Evolutionary conservation across 345 rosid species (phyloP).

Genomic region (Geranium brycei): DNA sequence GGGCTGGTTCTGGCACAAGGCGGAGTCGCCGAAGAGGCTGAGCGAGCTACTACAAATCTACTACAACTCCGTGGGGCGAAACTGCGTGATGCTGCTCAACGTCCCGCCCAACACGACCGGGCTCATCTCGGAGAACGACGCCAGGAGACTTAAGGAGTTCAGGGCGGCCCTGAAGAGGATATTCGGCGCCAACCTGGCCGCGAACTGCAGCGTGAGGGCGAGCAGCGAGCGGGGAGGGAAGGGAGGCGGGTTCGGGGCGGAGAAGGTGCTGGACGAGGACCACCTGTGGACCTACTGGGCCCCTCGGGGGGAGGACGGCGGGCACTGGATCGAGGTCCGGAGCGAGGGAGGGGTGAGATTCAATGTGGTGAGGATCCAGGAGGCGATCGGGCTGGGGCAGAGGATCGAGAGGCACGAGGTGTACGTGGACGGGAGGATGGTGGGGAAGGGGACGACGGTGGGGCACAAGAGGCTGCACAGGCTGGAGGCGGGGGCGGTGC

Average conservation of each 20-base stretch:
- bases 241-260: constrained; percentile 40
- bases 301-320: constrained; percentile 19
- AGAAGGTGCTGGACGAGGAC: constrained; percentile 42
- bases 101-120: constrained; percentile 63
- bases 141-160: constrained; percentile 30
- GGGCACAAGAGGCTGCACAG: constrained; percentile 57
- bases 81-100: constrained; percentile 46
- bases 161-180: constrained; percentile 31
- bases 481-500: constrained; percentile 19
- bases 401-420: constrained; percentile 42
- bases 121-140: constrained; percentile 41
- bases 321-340: constrained; percentile 37
- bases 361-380: constrained; percentile 57
- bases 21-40: constrained; percentile 38
- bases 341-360: constrained; percentile 24
- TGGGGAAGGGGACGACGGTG: constrained; percentile 45
- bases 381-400: constrained; percentile 62
- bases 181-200: constrained; percentile 39
- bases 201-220: constrained; percentile 20
- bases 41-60: constrained; percentile 43
- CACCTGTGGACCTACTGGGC: constrained; percentile 67
- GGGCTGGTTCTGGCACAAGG: constrained; percentile 70
- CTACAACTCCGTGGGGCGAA: constrained; percentile 57
- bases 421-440: constrained; percentile 34
- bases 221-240: constrained; percentile 52